Percentiles rank a stretch among this genome's conserved stretches.
phyloP scores from a whole-genome alignment of 2,329 filamentous ascomycete species.

The Hypoxylon sp. region DNA sequence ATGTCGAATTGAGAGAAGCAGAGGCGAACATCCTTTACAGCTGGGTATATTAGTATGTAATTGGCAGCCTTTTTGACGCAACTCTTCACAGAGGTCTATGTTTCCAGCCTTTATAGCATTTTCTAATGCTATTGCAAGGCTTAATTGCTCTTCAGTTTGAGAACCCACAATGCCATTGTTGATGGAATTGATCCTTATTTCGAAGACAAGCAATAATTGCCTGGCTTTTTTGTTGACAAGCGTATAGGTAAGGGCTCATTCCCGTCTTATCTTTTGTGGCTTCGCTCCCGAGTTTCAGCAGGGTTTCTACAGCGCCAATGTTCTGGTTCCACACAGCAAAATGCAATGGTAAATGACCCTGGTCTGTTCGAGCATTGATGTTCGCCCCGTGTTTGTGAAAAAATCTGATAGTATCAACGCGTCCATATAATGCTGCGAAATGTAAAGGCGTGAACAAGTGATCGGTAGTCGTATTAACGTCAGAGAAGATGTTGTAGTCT shows the following conservation, averaged over 20 bases:
- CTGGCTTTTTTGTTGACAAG: not conserved
- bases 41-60: slow-evolving; percentile 1
- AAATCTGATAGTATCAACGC: slow-evolving; percentile 4
- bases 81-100: not conserved
- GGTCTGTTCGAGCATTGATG: slow-evolving; percentile 17
- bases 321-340: not conserved
- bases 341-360: slow-evolving; percentile 4
- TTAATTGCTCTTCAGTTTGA: not conserved
- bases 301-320: not conserved
- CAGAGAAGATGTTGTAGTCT: not conserved
- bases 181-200: too few relatives aligned
- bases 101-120: not conserved
- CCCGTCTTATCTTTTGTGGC: not conserved
- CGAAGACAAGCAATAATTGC: too few relatives aligned
- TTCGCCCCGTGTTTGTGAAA: slow-evolving; percentile 1
- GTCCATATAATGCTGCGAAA: not conserved
- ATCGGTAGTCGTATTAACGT: not conserved
- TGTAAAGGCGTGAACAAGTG: slow-evolving; percentile 6
- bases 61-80: not conserved
- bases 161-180: too few relatives aligned
- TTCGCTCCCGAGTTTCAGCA: slow-evolving; percentile 12
- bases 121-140: slow-evolving; percentile 3
- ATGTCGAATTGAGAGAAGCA: slow-evolving; percentile 5
- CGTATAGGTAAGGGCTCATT: not conserved
- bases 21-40: slow-evolving; percentile 15